Base-by-base conservation (phyloP, 2,329 filamentous ascomycete species). In the Leptosphaerulina australis region DNA sequence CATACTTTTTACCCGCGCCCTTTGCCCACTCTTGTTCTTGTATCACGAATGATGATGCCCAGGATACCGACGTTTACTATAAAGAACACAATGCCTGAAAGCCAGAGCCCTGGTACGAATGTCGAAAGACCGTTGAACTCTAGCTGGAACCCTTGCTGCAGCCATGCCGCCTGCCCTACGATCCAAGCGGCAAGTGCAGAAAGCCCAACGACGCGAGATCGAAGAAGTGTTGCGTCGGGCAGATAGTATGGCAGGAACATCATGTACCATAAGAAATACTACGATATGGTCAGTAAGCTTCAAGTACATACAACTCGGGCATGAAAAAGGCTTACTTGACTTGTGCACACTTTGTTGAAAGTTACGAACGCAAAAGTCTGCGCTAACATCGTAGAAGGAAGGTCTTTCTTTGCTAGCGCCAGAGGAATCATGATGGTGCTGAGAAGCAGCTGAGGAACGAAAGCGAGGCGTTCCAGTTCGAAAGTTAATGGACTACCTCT, bases 241-340 rank as follows among this genome's bases (percentile, higher is more conserved):
- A 99, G 85, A 70, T 97, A 96, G 39, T 97, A 86, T 0, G 94
- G 94, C 2, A 97, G 79, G 62, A 99, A 90, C 58, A 97, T 84
- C 74, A 97, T 86, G 74, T 99, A 97, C 94, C 94, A 99, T 39
- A 99, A 83, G 73, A 99, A 99, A 72, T 99, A 99, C 91, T 96
- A 39, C 4, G 14, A 6, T 6, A 3, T 9, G 7, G 25, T 56
- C 14, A 54, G 44, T 50, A 25, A 40, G 41, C 26, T 24, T 40
- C 22, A 14, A n/a, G 8, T 5, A n/a, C 7, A 33, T 12, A n/a
- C 34, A 12, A 41, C 18, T 25, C 17, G 6, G 14, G n/a, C 10
- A 24, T 14, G 18, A 11, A 68, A n/a, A n/a, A n/a, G n/a, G n/a
- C 81, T 57, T 82, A 94, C 91, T 82, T 97, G 93, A 67, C 91